A percentile compares a stretch with the other conserved stretches of the same genome.
Conservation (phyloP, 2,329 filamentous ascomycete genomes). For the Pseudogymnoascus sp. region DNA sequence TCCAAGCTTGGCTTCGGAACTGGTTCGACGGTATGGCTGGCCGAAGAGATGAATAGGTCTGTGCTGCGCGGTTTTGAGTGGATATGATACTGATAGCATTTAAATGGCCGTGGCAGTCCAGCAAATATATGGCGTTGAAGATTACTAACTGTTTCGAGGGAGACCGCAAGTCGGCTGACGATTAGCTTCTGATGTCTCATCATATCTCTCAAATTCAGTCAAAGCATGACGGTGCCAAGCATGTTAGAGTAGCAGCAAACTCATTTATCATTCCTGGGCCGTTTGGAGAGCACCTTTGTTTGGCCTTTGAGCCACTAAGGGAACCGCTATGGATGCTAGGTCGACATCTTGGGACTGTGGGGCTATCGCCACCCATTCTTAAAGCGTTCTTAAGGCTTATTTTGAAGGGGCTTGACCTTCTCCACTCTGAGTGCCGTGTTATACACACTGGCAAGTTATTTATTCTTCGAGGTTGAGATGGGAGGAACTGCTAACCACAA, state of each 20-base stretch:
- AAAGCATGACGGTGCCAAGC: not conserved
- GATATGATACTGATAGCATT: not conserved
- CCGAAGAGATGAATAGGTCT: constrained; percentile 19
- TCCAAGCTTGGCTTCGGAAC: constrained; percentile 28
- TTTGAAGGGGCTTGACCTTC: constrained; percentile 15
- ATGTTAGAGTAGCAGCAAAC: not conserved
- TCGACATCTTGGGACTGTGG: not conserved
- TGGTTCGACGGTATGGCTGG: constrained; percentile 28
- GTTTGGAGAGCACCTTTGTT: constrained; percentile 13
- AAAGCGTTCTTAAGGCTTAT: constrained; percentile 12
- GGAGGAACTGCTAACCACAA: not conserved
- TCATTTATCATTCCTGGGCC: constrained; percentile 2
- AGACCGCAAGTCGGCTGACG: not conserved
- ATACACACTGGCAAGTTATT: constrained; percentile 18
- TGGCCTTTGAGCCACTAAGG: constrained; percentile 14
- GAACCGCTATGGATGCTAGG: constrained; percentile 16
- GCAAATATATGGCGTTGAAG: not conserved
- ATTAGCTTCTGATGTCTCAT: not conserved
- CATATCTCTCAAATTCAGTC: not conserved
- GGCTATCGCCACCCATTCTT: constrained; percentile 11
- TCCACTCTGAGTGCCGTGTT: constrained; percentile 18
- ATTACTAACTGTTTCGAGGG: not conserved
- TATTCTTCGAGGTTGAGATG: not conserved
- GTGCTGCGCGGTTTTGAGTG: constrained; percentile 19
- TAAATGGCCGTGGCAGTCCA: not conserved